Percentiles rank a stretch among this genome's conserved stretches.
Evolutionary conservation across 2,329 filamentous ascomycete species (phyloP).

Genomic region (Neonectria faginata): DNA sequence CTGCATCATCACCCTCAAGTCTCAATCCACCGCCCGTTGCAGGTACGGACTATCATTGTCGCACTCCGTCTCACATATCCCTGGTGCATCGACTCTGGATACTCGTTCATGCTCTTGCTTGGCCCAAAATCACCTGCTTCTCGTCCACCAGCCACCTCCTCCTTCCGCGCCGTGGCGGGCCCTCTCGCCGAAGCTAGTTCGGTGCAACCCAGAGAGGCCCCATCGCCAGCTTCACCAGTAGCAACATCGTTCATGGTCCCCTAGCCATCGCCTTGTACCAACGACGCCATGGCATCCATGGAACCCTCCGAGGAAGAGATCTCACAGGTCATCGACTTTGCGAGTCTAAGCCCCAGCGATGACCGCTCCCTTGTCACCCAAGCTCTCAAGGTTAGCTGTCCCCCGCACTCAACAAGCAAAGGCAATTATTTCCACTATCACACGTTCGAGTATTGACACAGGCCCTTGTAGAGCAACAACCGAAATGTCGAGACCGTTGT

Average conservation of each 20-base stretch:
- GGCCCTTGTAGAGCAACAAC: conserved; percentile 52
- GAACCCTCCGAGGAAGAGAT: conserved; percentile 55
- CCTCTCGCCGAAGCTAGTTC: conserved; percentile 23
- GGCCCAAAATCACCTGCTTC: background rate
- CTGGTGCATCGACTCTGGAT: background rate
- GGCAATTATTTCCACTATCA: background rate
- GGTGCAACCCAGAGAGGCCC: conserved; percentile 11
- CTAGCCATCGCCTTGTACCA: background rate
- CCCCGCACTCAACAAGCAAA: conserved; percentile 10
- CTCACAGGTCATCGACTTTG: conserved; percentile 57
- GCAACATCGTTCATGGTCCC: background rate
- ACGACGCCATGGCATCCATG: conserved; percentile 47
- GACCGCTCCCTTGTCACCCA: conserved; percentile 55
- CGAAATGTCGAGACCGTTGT: conserved; percentile 62
- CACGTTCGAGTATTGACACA: conserved; percentile 8
- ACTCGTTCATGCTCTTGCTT: conserved; percentile 14
- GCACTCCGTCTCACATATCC: background rate
- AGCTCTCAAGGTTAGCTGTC: conserved; percentile 55
- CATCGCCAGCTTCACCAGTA: conserved; percentile 15
- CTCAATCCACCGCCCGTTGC: conserved; percentile 13
- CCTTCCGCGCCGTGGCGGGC: conserved; percentile 20
- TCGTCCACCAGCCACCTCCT: conserved; percentile 18
- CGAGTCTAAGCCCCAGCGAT: conserved; percentile 49
- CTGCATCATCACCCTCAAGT: conserved; percentile 17
- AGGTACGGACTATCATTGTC: conserved; percentile 1